Percentiles rank a stretch among this genome's conserved stretches.
Evolutionary conservation across 2,329 filamentous ascomycete species (phyloP).

Genomic region (Didymella keratinophila): DNA sequence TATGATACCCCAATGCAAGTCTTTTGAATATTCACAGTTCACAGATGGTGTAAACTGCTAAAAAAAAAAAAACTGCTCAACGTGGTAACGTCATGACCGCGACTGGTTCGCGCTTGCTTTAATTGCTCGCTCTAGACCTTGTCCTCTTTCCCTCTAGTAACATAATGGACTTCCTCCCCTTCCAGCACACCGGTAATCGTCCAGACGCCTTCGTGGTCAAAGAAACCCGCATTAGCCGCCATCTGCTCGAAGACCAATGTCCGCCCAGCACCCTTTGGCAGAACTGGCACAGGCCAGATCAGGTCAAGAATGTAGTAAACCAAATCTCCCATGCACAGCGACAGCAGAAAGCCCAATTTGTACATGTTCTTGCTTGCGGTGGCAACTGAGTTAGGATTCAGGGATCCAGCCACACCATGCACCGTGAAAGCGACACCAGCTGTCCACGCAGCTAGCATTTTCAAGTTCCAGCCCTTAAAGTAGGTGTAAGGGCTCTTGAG

Average conservation of each 20-base stretch:
- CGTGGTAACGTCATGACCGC: too few species aligned
- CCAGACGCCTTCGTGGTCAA: slow-evolving; percentile 24
- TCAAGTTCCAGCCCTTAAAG: slow-evolving; percentile 32
- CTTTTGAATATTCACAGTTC: background rate
- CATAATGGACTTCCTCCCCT: slow-evolving; percentile 24
- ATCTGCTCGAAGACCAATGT: slow-evolving; percentile 26
- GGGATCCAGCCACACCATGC: slow-evolving; percentile 28
- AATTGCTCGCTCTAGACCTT: slow-evolving; percentile 7
- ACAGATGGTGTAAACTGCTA: too few species aligned
- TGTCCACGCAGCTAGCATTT: slow-evolving; percentile 30
- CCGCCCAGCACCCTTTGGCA: slow-evolving; percentile 21
- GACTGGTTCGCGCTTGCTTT: background rate
- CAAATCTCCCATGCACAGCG: slow-evolving; percentile 24
- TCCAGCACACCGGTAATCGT: slow-evolving; percentile 28
- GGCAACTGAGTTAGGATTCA: slow-evolving; percentile 26
- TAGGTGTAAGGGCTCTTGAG: slow-evolving; percentile 27
- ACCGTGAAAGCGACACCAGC: slow-evolving; percentile 31
- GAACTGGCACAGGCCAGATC: slow-evolving; percentile 26
- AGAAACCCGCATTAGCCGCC: slow-evolving; percentile 28
- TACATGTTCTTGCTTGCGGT: slow-evolving; percentile 31
- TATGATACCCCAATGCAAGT: slow-evolving; percentile 36
- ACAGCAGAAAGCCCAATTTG: slow-evolving; percentile 29
- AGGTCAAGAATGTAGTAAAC: slow-evolving; percentile 28
- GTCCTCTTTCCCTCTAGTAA: slow-evolving; percentile 19
- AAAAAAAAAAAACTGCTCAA: too few species aligned